Evolutionary conservation across 2,329 filamentous ascomycete genomes (phyloP).

Genomic region (Orbilia ellipsospora): DNA sequence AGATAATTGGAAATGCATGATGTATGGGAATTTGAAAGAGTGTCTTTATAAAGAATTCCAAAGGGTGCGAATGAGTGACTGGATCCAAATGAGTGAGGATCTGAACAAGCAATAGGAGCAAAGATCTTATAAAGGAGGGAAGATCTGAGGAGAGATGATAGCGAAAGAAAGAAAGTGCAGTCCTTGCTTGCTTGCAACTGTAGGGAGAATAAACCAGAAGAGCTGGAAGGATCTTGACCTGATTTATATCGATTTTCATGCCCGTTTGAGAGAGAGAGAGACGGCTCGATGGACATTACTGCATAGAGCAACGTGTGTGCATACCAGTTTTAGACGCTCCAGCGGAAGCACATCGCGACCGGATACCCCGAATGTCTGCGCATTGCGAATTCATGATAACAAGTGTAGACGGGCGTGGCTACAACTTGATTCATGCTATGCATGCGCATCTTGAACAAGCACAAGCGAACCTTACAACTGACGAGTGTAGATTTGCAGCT

Average conservation of each 20-base stretch:
- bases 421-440: not conserved
- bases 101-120: not conserved
- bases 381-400: not conserved
- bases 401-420: not conserved
- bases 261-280: too few relatives aligned
- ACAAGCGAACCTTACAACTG: too few relatives aligned
- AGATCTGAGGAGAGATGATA: slow-evolving; percentile 1
- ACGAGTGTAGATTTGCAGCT: too few relatives aligned
- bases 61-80: not conserved
- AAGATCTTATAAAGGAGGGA: not conserved
- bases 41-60: not conserved
- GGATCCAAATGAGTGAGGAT: slow-evolving; percentile 11
- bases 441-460: too few relatives aligned
- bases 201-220: too few relatives aligned
- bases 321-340: not conserved
- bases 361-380: not conserved
- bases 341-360: not conserved
- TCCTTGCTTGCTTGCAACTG: not conserved
- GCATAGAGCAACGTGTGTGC: not conserved
- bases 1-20: slow-evolving; percentile 32
- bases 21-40: not conserved
- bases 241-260: too few relatives aligned
- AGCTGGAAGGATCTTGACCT: too few relatives aligned
- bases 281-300: too few relatives aligned
- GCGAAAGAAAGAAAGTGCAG: not conserved